These are phyloP conservation scores for Cladobotryum protrusum DNA, from an alignment of 2,329 filamentous ascomycete genomes.

Conservation along the genomic window DNA sequence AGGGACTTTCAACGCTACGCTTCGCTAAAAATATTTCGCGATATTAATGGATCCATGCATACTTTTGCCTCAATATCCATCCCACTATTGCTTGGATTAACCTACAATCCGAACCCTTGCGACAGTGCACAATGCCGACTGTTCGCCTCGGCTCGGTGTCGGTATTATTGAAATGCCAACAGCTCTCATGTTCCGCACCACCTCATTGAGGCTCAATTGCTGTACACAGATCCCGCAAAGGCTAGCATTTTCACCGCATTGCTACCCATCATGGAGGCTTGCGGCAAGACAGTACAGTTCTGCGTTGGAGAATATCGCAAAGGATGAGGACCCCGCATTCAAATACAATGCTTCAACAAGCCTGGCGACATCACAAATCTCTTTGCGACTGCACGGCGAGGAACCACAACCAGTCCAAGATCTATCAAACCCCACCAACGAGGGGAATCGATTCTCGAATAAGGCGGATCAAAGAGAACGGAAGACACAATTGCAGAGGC, in stretches of 20 bases:
- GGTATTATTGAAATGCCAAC: constrained; percentile 15
- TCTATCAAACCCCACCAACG: not conserved
- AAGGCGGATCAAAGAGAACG: not conserved
- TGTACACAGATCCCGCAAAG: constrained; percentile 4
- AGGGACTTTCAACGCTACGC: not conserved
- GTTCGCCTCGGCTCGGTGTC: constrained; percentile 6
- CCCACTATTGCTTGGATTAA: not conserved
- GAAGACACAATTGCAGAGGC: too few species aligned
- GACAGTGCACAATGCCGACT: constrained; percentile 11
- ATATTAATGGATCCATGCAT: not conserved
- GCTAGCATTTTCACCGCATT: not conserved
- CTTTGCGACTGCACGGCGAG: not conserved
- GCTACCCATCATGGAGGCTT: not conserved
- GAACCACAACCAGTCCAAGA: not conserved
- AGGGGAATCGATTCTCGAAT: not conserved
- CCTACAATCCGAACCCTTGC: not conserved
- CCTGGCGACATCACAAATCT: constrained; percentile 1
- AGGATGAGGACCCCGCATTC: not conserved
- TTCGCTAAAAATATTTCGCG: too few species aligned
- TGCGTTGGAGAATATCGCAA: not conserved
- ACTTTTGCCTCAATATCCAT: not conserved
- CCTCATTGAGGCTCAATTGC: constrained; percentile 18
- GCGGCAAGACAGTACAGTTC: not conserved
- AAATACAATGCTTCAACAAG: not conserved
- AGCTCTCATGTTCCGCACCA: constrained; percentile 18